Evolutionary conservation across 768 basidiomycete species (phyloP).

Genomic region (Exsudoporus frostii): DNA sequence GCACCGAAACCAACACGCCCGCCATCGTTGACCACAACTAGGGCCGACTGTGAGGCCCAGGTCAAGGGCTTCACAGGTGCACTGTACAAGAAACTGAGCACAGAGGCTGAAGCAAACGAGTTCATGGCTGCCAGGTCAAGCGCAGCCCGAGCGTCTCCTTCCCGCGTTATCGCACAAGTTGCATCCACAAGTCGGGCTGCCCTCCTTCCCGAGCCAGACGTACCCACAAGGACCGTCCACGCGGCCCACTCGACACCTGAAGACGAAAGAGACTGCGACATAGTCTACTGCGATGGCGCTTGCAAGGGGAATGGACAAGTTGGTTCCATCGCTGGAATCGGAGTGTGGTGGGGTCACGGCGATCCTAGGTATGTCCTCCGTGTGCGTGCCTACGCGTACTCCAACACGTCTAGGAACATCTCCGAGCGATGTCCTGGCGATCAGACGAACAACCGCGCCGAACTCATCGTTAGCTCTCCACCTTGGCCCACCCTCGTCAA

Average conservation of each 20-base stretch:
- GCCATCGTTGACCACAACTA: slow-evolving; percentile 31
- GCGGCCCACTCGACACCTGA: slow-evolving; percentile 2
- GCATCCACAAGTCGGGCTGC: slow-evolving; percentile 29
- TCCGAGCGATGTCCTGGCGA: slow-evolving; percentile 78
- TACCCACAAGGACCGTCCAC: background rate
- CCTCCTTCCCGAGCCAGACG: background rate
- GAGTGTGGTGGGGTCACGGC: slow-evolving; percentile 81
- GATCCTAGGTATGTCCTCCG: slow-evolving; percentile 49
- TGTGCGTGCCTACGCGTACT: background rate
- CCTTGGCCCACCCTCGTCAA: background rate
- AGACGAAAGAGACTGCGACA: slow-evolving; percentile 33
- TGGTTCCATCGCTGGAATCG: slow-evolving; percentile 72
- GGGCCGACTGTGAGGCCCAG: slow-evolving; percentile 72
- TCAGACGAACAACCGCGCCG: slow-evolving; percentile 88
- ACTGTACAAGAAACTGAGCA: slow-evolving; percentile 64
- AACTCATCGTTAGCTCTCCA: slow-evolving; percentile 64
- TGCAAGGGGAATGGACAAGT: slow-evolving; percentile 76
- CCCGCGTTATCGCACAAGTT: slow-evolving; percentile 2
- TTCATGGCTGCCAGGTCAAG: slow-evolving; percentile 44
- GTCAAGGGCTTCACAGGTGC: slow-evolving; percentile 62
- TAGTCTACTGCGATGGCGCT: slow-evolving; percentile 87
- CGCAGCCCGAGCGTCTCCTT: slow-evolving; percentile 5
- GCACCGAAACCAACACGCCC: slow-evolving; percentile 30
- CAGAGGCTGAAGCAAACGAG: slow-evolving; percentile 51
- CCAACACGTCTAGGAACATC: slow-evolving; percentile 56